phyloP scores from a whole-genome alignment of 176 grass and related monocot species.

The Cenchrus americanus region DNA sequence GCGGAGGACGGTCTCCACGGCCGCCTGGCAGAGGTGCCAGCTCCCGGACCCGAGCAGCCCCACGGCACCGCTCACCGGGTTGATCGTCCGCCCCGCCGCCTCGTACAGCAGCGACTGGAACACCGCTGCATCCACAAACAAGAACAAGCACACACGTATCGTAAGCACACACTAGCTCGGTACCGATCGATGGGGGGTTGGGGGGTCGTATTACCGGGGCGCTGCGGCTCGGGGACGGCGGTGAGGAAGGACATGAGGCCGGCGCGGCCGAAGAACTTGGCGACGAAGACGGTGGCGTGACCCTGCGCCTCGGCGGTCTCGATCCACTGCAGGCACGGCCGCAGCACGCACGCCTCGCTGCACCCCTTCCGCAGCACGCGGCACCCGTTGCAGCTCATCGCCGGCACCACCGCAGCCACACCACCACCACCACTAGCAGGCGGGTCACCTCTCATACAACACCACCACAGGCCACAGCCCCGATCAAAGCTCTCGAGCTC shows the following conservation, averaged over 20 bases:
- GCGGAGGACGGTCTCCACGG: conserved; percentile 83
- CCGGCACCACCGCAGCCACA: neutral
- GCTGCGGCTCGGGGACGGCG: conserved; percentile 70
- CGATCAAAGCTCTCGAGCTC: neutral
- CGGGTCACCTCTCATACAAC: conserved; percentile 44
- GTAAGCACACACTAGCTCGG: neutral
- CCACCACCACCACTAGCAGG: neutral
- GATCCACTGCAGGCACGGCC: conserved; percentile 92
- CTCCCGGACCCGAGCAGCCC: conserved; percentile 74
- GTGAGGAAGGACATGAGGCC: conserved; percentile 95
- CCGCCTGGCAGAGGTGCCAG: conserved; percentile 91
- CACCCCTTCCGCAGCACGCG: conserved; percentile 96
- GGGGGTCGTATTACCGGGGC: conserved; percentile 48
- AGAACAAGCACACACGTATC: neutral
- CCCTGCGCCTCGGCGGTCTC: conserved; percentile 77
- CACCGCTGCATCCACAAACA: conserved; percentile 56
- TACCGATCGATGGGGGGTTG: too few species aligned
- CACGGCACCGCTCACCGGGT: conserved; percentile 86
- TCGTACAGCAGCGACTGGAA: conserved; percentile 97
- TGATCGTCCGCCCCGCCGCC: conserved; percentile 94
- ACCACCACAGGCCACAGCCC: too few species aligned
- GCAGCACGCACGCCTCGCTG: conserved; percentile 84
- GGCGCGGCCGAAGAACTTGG: conserved; percentile 98
- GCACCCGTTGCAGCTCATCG: conserved; percentile 99
- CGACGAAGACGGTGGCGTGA: conserved; percentile 96